Conservation (phyloP, 2,329 filamentous ascomycete genomes). For the Alternaria atra region DNA sequence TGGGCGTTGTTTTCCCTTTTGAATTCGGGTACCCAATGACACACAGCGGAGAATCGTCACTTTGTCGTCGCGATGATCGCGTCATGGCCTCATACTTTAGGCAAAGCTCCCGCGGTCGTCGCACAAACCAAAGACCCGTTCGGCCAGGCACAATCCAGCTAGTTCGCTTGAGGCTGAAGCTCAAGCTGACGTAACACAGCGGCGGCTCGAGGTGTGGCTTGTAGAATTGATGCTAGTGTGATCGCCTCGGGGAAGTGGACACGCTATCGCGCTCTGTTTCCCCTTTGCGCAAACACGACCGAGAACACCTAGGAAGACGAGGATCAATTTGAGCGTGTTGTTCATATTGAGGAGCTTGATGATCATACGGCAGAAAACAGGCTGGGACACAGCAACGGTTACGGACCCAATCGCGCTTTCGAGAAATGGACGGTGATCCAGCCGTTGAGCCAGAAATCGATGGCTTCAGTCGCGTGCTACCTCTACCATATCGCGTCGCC, state of each 20-base stretch:
- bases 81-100: constrained; percentile 40
- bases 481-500: constrained; percentile 87
- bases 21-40: constrained; percentile 15
- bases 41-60: constrained; percentile 16
- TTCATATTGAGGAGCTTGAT: constrained; percentile 21
- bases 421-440: constrained; percentile 75
- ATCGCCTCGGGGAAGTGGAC: constrained; percentile 40
- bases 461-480: constrained; percentile 85
- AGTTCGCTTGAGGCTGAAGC: constrained; percentile 31
- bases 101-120: constrained; percentile 26
- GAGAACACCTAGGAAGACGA: constrained; percentile 1
- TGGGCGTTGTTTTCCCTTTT: constrained; percentile 4
- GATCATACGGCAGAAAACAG: constrained; percentile 23
- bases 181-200: constrained; percentile 25
- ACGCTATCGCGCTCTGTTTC: constrained; percentile 32
- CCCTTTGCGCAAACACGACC: constrained; percentile 28
- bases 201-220: not conserved
- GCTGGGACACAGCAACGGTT: constrained; percentile 34
- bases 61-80: constrained; percentile 36
- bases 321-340: constrained; percentile 15
- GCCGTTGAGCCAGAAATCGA: constrained; percentile 75
- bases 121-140: constrained; percentile 6
- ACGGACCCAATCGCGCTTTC: constrained; percentile 29
- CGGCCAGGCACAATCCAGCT: constrained; percentile 3
- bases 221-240: constrained; percentile 20